phyloP scores from a whole-genome alignment of 345 rosid genomes.

The Salix koriyanagi region DNA sequence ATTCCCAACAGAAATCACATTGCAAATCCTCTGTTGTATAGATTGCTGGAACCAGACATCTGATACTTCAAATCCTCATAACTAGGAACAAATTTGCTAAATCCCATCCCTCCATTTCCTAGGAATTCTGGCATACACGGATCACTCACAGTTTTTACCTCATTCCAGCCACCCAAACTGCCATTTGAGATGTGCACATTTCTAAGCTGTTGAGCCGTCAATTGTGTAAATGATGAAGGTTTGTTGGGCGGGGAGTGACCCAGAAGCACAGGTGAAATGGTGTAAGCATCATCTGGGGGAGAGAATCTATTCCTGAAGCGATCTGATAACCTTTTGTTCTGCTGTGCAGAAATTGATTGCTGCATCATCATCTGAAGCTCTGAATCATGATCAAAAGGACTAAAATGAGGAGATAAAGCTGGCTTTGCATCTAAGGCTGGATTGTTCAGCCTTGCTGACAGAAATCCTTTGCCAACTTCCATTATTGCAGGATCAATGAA shows the following conservation, averaged over 20 bases:
- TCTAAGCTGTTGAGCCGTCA: constrained; percentile 31
- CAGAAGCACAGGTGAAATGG: constrained; percentile 25
- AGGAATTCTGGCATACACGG: constrained; percentile 29
- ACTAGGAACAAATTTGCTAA: constrained; percentile 27
- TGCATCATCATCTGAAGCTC: constrained; percentile 33
- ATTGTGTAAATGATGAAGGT: constrained; percentile 25
- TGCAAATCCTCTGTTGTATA: constrained; percentile 44
- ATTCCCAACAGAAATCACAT: constrained; percentile 24
- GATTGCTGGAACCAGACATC: constrained; percentile 38
- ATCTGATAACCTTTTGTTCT: constrained; percentile 26
- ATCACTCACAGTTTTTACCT: constrained; percentile 23
- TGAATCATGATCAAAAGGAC: constrained; percentile 33
- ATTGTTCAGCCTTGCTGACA: constrained; percentile 23
- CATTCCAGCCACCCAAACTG: constrained; percentile 46
- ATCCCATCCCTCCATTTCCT: constrained; percentile 30
- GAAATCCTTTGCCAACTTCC: constrained; percentile 38
- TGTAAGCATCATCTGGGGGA: constrained; percentile 23
- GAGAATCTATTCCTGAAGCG: constrained; percentile 32
- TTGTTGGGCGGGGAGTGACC: constrained; percentile 27
- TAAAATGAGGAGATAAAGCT: constrained; percentile 15
- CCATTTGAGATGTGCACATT: constrained; percentile 30
- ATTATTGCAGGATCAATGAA: constrained; percentile 48
- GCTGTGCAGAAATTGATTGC: constrained; percentile 34
- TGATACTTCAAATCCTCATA: constrained; percentile 39
- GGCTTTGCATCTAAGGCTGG: constrained; percentile 31